Evolutionary conservation across 2,329 filamentous ascomycete species (phyloP).

Genomic region (Aspergillus vadensis): DNA sequence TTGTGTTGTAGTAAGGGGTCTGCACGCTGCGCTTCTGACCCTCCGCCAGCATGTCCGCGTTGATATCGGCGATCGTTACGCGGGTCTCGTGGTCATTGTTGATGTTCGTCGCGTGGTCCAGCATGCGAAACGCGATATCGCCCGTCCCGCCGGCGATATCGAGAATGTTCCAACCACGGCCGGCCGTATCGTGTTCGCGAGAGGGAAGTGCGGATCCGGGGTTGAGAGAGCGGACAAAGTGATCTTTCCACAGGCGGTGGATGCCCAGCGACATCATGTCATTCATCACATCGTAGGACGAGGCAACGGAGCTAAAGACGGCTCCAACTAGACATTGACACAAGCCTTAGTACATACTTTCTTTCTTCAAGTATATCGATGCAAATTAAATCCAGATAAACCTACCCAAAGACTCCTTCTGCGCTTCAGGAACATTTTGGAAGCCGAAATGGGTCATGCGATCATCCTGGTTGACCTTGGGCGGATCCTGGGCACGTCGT

Average conservation of each 20-base stretch:
- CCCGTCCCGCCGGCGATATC: constrained; percentile 97
- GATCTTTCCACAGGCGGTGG: constrained; percentile 95
- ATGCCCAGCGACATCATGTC: constrained; percentile 98
- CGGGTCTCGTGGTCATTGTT: constrained; percentile 77
- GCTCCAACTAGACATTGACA: constrained; percentile 62
- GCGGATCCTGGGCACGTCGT: constrained; percentile 39
- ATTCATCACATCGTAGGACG: constrained; percentile 97
- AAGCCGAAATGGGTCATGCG: constrained; percentile 88
- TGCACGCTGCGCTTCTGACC: constrained; percentile 74
- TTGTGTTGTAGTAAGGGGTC: constrained; percentile 60
- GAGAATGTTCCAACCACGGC: constrained; percentile 71
- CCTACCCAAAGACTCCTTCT: constrained; percentile 71
- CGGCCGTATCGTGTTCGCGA: constrained; percentile 30
- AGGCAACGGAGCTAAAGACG: constrained; percentile 93
- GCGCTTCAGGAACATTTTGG: constrained; percentile 75
- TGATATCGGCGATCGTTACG: constrained; percentile 95
- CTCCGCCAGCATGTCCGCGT: constrained; percentile 89
- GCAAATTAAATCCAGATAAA: background rate
- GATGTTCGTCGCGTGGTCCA: constrained; percentile 79
- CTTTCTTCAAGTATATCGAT: background rate
- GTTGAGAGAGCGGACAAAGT: constrained; percentile 90
- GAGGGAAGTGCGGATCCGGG: constrained; percentile 63
- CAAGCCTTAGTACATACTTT: background rate
- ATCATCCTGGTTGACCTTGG: constrained; percentile 46
- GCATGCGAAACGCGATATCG: constrained; percentile 95